Conservation (phyloP, 768 basidiomycete genomes). For the Xerocomellus dryophilus region DNA sequence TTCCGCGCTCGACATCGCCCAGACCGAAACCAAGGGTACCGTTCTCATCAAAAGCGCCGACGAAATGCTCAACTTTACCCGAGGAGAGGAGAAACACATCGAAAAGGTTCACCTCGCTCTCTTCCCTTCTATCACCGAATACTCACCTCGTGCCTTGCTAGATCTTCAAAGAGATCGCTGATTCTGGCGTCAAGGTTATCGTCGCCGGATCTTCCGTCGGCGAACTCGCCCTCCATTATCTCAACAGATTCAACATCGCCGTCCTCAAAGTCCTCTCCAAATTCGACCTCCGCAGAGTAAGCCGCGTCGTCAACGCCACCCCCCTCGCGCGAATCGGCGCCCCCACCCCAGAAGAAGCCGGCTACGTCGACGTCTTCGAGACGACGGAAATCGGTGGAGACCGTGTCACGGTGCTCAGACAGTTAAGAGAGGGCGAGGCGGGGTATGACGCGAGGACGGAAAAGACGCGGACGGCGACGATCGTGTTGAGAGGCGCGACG, state of each 20-base stretch:
- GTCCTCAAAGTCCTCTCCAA: constrained; percentile 97
- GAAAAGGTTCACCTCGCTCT: constrained; percentile 58
- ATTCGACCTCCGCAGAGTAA: constrained; percentile 92
- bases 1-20: constrained; percentile 85
- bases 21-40: constrained; percentile 99
- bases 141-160: constrained; percentile 30
- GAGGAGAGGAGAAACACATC: constrained; percentile 93
- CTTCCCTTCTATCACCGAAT: background rate
- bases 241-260: constrained; percentile 89
- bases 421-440: constrained; percentile 64
- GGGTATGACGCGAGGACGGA: constrained; percentile 60
- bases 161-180: constrained; percentile 97
- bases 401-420: constrained; percentile 93
- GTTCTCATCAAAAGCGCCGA: constrained; percentile 93
- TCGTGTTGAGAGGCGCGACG: constrained; percentile 94
- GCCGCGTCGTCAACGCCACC: constrained; percentile 93
- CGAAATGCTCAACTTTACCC: constrained; percentile 96
- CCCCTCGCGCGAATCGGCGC: constrained; percentile 95
- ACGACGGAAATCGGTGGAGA: constrained; percentile 96
- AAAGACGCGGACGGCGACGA: constrained; percentile 85
- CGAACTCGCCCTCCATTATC: constrained; percentile 95
- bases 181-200: constrained; percentile 91
- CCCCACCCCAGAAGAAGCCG: constrained; percentile 95
- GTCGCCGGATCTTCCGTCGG: constrained; percentile 91
- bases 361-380: constrained; percentile 91